Evolutionary conservation across 148 eudicot genomes (phyloP).

Genomic region (Vaccinium darrowii): DNA sequence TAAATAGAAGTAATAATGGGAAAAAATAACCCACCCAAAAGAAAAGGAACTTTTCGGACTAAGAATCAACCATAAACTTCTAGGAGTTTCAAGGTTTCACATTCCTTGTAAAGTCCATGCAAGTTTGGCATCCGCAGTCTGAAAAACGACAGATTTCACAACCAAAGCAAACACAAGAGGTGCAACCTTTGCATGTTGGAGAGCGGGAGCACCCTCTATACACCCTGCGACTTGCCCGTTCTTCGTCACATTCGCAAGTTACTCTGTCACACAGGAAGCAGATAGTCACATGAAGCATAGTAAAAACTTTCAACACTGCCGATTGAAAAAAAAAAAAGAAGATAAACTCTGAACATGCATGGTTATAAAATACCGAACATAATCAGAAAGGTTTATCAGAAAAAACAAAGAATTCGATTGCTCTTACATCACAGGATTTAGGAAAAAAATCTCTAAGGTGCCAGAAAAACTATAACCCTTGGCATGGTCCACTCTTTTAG

Average conservation of each 20-base stretch:
- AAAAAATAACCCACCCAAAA: slow-evolving; percentile 8
- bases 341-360: neutral
- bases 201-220: slow-evolving; percentile 55
- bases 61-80: neutral
- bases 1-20: slow-evolving; percentile 9
- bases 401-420: neutral
- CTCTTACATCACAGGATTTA: neutral
- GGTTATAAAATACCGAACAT: neutral
- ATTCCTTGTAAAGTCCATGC: slow-evolving; percentile 60
- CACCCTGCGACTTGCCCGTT: slow-evolving; percentile 58
- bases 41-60: neutral
- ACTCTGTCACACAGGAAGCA: slow-evolving; percentile 30
- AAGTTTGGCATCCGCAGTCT: slow-evolving; percentile 63
- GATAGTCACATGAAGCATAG: neutral
- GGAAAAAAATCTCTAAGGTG: neutral
- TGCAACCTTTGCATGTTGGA: slow-evolving; percentile 65
- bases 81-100: slow-evolving; percentile 22
- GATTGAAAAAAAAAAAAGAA: no score
- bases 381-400: neutral
- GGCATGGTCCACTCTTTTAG: neutral
- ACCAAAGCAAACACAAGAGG: slow-evolving; percentile 73
- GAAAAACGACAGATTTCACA: slow-evolving; percentile 66
- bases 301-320: neutral
- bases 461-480: neutral
- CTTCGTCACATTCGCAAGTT: slow-evolving; percentile 61